phyloP scores from a whole-genome alignment of 139 green algal species.

The Tetradesmus lagerheimii region DNA sequence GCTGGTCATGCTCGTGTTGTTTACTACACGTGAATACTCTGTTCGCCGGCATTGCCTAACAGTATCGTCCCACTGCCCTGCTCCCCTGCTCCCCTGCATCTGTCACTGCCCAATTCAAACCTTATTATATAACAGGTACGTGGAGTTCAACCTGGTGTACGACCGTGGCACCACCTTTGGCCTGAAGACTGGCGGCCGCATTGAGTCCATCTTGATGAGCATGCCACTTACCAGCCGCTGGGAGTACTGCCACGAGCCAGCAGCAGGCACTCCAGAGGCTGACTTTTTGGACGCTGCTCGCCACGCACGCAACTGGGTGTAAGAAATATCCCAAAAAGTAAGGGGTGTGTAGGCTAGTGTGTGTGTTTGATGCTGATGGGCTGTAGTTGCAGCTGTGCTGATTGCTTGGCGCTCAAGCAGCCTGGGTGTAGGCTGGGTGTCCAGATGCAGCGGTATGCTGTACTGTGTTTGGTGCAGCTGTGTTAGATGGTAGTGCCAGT shows the following conservation, averaged over 20 bases:
- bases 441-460: too few relatives aligned
- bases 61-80: background rate
- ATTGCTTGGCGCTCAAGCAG: too few relatives aligned
- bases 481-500: too few relatives aligned
- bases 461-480: too few relatives aligned
- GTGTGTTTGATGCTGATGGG: too few relatives aligned
- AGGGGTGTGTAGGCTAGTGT: too few relatives aligned
- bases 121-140: conserved; percentile 77
- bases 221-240: conserved; percentile 84
- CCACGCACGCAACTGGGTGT: conserved; percentile 89
- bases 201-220: conserved; percentile 97
- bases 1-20: background rate
- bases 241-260: conserved; percentile 91
- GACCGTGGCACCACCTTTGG: conserved; percentile 99
- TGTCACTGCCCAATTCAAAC: too few relatives aligned
- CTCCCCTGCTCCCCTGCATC: background rate
- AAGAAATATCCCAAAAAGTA: conserved; percentile 29
- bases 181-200: conserved; percentile 97
- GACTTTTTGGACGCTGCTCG: conserved; percentile 88
- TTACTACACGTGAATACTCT: too few relatives aligned
- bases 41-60: too few relatives aligned
- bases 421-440: too few relatives aligned
- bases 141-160: conserved; percentile 99
- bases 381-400: too few relatives aligned
- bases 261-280: conserved; percentile 80